Base-by-base conservation (phyloP, 176 grass and related monocot genomes). In the Neostapfia colusana region DNA sequence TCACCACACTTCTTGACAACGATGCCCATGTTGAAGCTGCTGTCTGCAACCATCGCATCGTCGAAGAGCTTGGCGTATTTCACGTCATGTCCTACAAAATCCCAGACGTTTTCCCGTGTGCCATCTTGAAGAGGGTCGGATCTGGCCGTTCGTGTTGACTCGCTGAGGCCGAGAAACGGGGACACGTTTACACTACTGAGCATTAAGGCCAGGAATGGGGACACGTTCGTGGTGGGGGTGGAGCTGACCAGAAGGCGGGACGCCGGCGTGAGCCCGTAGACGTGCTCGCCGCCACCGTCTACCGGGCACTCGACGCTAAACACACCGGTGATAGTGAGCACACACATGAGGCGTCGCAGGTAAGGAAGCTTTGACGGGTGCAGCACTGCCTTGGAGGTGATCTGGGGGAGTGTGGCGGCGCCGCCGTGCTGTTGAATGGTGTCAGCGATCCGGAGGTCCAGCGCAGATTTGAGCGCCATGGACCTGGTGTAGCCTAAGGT, bases 31-130 rank as follows among this genome's bases (percentile, higher is more conserved):
- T 71, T 31, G 38, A 81, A 43, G 10, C n/a, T 10, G 48, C 74
- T 67, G 35, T 91, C 88, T 0, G 44, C 24, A 14, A 73, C 65
- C 88, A 91, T 87, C 4, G 11, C 81, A 1, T 77, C 76, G 64
- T 91, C 82, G 21, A 85, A 25, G 36, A 84, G 14, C n/a, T n/a
- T n/a, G 0, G 14, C 8, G 31, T 72, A 73, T 0, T 42, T 36
- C 0, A 65, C 7, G 35, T 65, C 4, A 7, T 56, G 10, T 4
- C 8, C 0, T 8, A 67, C 55, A n/a, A 87, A 0, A 15, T 84
- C 76, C 72, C 77, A 91, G 2, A 2, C 0, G 2, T 4, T 41
- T 2, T 67, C 14, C 76, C 76, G n/a, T 78, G 76, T 14, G 11
- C 26, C 8, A 11, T 25, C 76, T 78, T 16, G 15, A 78, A 67